Conservation (phyloP, 1,284 basidiomycete species). For the Puccinia novopanici region DNA sequence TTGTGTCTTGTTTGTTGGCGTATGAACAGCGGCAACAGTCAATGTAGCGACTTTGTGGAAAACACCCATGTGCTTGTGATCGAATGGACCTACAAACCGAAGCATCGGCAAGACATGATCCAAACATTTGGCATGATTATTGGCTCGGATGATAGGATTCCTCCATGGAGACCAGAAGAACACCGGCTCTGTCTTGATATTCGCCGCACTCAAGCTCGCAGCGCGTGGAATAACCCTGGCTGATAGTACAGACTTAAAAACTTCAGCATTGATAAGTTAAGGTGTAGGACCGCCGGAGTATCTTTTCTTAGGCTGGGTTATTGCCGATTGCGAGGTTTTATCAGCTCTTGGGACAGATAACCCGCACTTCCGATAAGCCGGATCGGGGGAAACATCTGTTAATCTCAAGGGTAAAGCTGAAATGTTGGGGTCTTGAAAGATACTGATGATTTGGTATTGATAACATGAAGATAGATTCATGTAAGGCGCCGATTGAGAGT, state of each 20-base stretch:
- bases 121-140: no score
- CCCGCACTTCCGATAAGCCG: slow-evolving; percentile 28
- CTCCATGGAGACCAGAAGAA: slow-evolving; percentile 88
- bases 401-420: slow-evolving; percentile 79
- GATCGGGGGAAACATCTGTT: slow-evolving; percentile 65
- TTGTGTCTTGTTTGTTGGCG: slow-evolving; percentile 51
- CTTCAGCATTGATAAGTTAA: slow-evolving; percentile 62
- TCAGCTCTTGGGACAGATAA: slow-evolving; percentile 11
- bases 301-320: no score
- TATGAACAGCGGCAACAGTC: slow-evolving; percentile 55
- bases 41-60: slow-evolving; percentile 63
- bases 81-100: slow-evolving; percentile 71
- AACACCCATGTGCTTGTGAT: slow-evolving; percentile 71
- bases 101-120: slow-evolving; percentile 54
- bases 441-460: slow-evolving; percentile 82
- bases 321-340: slow-evolving; percentile 3
- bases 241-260: slow-evolving; percentile 68
- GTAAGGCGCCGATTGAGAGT: no score
- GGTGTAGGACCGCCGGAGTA: slow-evolving; percentile 24
- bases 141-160: slow-evolving; percentile 70
- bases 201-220: slow-evolving; percentile 72
- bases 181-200: slow-evolving; percentile 71
- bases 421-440: slow-evolving; percentile 65
- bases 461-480: no score
- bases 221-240: slow-evolving; percentile 56